Percentiles rank a stretch among this genome's conserved stretches.
phyloP scores from a whole-genome alignment of 352 stramenopile species.

The Phytophthora multivora region DNA sequence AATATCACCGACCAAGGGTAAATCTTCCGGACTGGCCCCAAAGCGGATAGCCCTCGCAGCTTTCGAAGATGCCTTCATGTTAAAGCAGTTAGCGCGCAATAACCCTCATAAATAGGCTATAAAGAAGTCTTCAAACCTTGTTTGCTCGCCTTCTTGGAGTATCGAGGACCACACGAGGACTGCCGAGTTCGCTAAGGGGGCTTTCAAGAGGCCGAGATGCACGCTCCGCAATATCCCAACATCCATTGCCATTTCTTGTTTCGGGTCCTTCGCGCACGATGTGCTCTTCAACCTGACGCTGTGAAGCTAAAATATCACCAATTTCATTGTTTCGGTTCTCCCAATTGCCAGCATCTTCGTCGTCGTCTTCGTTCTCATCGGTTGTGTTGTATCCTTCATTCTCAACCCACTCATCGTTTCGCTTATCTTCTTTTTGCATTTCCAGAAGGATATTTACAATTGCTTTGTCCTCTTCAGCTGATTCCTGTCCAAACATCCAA shows the following conservation, averaged over 20 bases:
- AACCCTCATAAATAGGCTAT: background rate
- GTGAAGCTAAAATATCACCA: conserved; percentile 70
- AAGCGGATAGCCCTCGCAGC: conserved; percentile 19
- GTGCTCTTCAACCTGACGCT: conserved; percentile 36
- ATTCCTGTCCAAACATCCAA: conserved; percentile 9
- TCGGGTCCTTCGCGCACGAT: background rate
- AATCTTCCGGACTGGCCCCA: conserved; percentile 38
- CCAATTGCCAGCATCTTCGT: conserved; percentile 25
- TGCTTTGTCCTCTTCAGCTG: conserved; percentile 47
- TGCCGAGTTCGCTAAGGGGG: conserved; percentile 57
- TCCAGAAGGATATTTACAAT: conserved; percentile 54
- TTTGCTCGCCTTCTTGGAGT: conserved; percentile 16
- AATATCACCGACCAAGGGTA: conserved; percentile 51
- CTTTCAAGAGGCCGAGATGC: conserved; percentile 33
- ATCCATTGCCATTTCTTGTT: conserved; percentile 26
- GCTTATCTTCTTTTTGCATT: conserved; percentile 47
- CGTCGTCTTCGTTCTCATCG: conserved; percentile 27
- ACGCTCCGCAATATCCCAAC: conserved; percentile 62
- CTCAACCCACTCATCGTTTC: conserved; percentile 10
- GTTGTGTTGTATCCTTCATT: conserved; percentile 22
- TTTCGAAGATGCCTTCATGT: conserved; percentile 24
- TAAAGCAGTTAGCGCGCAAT: conserved; percentile 6
- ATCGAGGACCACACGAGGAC: conserved; percentile 37
- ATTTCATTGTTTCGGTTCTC: conserved; percentile 52
- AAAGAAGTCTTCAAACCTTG: conserved; percentile 32